These are phyloP conservation scores for Rhododendron henanense DNA, from an alignment of 148 eudicot species.

Conservation along the genomic window DNA sequence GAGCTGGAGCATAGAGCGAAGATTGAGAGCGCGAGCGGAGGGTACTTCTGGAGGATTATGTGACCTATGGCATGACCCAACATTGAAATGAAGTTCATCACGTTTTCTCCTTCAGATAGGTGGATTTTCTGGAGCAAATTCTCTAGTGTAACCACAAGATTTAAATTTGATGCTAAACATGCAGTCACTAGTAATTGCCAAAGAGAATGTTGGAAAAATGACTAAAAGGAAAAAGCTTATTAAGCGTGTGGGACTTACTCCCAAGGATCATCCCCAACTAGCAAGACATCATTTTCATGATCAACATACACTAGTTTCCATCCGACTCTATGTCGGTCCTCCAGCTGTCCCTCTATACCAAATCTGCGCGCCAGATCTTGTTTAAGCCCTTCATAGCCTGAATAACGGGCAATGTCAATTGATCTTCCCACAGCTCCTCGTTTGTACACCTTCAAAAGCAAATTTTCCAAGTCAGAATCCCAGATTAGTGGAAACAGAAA, in stretches of 20 bases:
- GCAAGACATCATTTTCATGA: conserved; percentile 83
- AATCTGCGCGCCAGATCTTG: conserved; percentile 93
- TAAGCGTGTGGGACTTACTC: conserved; percentile 61
- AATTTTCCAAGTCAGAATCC: conserved; percentile 9
- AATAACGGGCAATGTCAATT: conserved; percentile 78
- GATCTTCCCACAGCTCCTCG: conserved; percentile 99
- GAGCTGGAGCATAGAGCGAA: background rate
- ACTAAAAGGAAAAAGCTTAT: background rate
- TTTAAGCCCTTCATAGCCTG: conserved; percentile 87
- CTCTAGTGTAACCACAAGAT: background rate
- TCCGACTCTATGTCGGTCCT: conserved; percentile 81
- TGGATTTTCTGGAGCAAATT: background rate
- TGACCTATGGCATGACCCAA: background rate
- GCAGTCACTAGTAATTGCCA: background rate
- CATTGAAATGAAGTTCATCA: background rate
- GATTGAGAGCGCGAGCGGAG: background rate
- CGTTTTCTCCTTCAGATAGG: background rate
- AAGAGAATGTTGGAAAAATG: background rate
- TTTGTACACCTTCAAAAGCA: conserved; percentile 71
- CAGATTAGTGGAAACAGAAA: background rate
- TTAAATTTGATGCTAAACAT: background rate
- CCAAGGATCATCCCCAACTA: conserved; percentile 99
- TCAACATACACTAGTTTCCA: conserved; percentile 98
- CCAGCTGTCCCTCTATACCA: conserved; percentile 96
- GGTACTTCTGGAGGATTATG: background rate